Evolutionary conservation across 441 rosid species (phyloP).

Genomic region (Lepidium campestre): DNA sequence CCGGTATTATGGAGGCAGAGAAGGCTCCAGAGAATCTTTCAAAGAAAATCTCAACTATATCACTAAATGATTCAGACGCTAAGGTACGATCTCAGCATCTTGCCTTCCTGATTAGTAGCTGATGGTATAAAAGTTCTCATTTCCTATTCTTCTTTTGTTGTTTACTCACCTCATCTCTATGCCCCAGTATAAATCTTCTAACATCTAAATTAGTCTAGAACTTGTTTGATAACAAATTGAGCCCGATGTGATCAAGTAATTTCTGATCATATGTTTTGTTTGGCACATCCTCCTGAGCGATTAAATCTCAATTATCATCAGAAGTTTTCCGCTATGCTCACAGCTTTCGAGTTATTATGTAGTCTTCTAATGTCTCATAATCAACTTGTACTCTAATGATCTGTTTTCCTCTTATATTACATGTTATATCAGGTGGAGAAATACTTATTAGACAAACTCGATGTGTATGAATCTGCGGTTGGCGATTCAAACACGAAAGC

Average conservation of each 20-base stretch:
- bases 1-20: constrained; percentile 70
- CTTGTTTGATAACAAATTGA: not conserved
- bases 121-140: not conserved
- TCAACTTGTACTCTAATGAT: not conserved
- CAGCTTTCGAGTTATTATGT: not conserved
- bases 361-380: not conserved
- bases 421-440: constrained; percentile 50
- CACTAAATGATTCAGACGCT: constrained; percentile 52
- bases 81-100: constrained; percentile 42
- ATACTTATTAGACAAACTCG: constrained; percentile 73
- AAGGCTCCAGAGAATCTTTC: constrained; percentile 79
- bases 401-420: not conserved
- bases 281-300: not conserved
- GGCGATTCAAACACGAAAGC: constrained; percentile 61
- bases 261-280: not conserved
- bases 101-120: not conserved
- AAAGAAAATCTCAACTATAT: constrained; percentile 64
- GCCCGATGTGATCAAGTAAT: not conserved
- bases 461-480: constrained; percentile 71
- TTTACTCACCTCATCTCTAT: not conserved
- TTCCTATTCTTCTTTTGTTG: not conserved
- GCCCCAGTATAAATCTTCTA: not conserved
- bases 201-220: not conserved
- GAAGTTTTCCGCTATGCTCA: not conserved
- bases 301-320: not conserved